A percentile compares a stretch with the other conserved stretches of the same genome.
Conservation (phyloP, 2,329 filamentous ascomycete genomes). For the Chaetomium sp. region DNA sequence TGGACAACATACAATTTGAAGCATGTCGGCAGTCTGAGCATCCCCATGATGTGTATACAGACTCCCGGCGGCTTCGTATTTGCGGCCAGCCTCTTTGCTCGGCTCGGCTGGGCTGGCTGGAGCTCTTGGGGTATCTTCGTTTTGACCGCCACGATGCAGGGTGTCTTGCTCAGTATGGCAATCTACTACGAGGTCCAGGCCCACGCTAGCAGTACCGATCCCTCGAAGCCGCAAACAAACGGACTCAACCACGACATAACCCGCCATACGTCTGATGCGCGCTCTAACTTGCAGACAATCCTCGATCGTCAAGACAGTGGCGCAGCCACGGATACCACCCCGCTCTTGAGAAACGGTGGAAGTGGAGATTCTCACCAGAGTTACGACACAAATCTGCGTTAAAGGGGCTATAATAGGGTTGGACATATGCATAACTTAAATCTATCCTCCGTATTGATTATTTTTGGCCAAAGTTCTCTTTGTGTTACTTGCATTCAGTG, state of each 20-base stretch:
- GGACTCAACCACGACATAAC: too few species aligned
- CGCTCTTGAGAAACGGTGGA: conserved; percentile 43
- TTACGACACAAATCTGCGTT: conserved; percentile 31
- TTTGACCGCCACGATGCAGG: conserved; percentile 80
- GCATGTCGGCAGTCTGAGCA: conserved; percentile 83
- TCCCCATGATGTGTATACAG: conserved; percentile 98
- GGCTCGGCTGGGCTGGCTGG: conserved; percentile 80
- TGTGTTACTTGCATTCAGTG: too few species aligned
- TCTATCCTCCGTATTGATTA: too few species aligned
- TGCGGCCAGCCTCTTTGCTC: conserved; percentile 71
- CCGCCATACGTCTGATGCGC: conserved; percentile 29
- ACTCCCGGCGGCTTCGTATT: conserved; percentile 90
- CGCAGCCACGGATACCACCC: conserved; percentile 44
- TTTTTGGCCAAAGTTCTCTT: too few species aligned
- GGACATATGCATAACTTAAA: too few species aligned
- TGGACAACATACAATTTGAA: conserved; percentile 82
- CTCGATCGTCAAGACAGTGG: conserved; percentile 46
- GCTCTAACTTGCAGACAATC: conserved; percentile 44
- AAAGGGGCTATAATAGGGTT: conserved; percentile 1
- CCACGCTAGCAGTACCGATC: conserved; percentile 18
- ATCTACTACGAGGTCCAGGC: conserved; percentile 63
- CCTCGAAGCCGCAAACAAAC: background rate
- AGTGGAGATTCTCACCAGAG: conserved; percentile 39
- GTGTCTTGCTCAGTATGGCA: conserved; percentile 70
- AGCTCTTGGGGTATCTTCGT: conserved; percentile 92